Evolutionary conservation across 177 flowering plant species (phyloP), one percentile per base, ranked within the genome.

Genomic region (Vitis hybrid): DNA sequence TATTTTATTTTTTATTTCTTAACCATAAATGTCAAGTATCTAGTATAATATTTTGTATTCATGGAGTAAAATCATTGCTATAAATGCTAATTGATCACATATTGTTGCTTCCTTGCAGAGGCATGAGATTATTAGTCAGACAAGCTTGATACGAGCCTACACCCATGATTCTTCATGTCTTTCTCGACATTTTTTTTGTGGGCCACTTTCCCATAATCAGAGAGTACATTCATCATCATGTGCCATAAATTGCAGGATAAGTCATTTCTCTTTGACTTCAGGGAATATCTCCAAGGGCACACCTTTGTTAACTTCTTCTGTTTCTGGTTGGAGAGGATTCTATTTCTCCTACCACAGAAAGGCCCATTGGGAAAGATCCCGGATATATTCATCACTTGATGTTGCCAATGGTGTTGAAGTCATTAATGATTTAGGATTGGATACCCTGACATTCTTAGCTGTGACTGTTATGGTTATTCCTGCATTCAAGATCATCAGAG

Each of bases 391-490:
- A 26, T 68, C 78, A 53, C 59, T 83, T 77, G 99, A 90, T 52
- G 88, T 92, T 77, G 89, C 91, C 45, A 70, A 69, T 80, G 96
- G 94, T 63, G 77, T 95, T 74, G 99, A 95, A 60, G 98, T 95
- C 66, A 88, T 95, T 59, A 93, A 95, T 87, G 99, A 95, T 78
- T 78, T 95, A 77, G 98, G 99, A 50, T 74, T 88, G 81, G 99
- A 95, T 81, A 93, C 99, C 61, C 75, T 95, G 79, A 95, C 99
- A 58, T 93, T 93, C 76, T 82, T 95, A 71, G 86, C 78, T 18
- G 98, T 93, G 68, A 95, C 98, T 68, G 97, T 95, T 48, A 26
- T 91, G 74, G 79, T 95, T 75, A 94, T 95, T 76, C 99, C 99
- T 71, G 89, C 83, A 52, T 91, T 95, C 87, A 93, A 80, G 85